These are phyloP conservation scores for Laguncularia racemosa DNA, from an alignment of 345 rosid species.

Conservation along the genomic window DNA sequence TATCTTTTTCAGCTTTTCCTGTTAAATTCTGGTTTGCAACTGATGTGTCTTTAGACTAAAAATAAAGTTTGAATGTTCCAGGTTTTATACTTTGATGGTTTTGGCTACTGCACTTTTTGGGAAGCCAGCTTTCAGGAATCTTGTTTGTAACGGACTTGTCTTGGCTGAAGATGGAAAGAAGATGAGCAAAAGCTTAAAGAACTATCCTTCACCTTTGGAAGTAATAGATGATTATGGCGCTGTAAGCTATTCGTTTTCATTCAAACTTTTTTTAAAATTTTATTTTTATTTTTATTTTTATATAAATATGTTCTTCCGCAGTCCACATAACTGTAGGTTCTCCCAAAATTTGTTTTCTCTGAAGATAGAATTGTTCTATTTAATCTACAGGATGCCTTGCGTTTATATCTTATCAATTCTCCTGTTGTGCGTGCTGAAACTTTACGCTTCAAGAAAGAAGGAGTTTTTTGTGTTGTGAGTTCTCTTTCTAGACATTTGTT, in stretches of 20 bases:
- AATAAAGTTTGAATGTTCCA: slow-evolving; percentile 16
- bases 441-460: slow-evolving; percentile 88
- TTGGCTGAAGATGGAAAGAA: slow-evolving; percentile 98
- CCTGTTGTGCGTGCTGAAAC: slow-evolving; percentile 99
- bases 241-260: slow-evolving; percentile 35
- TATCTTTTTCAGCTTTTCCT: too few species aligned
- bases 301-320: slow-evolving; percentile 6
- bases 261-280: not conserved
- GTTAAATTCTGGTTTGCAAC: too few species aligned
- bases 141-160: slow-evolving; percentile 96
- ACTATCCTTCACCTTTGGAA: slow-evolving; percentile 88
- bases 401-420: slow-evolving; percentile 90
- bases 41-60: too few species aligned
- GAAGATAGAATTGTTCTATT: not conserved
- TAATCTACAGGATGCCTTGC: slow-evolving; percentile 70
- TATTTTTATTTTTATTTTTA: slow-evolving; percentile 6
- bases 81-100: slow-evolving; percentile 99
- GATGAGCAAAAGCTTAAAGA: slow-evolving; percentile 87
- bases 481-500: not conserved
- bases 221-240: slow-evolving; percentile 94
- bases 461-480: slow-evolving; percentile 94
- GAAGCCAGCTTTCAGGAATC: slow-evolving; percentile 88
- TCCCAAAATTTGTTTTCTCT: too few species aligned
- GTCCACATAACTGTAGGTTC: too few species aligned
- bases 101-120: slow-evolving; percentile 94